These are phyloP conservation scores for Fusarium lyarnte DNA, from an alignment of 2,329 filamentous ascomycete species.

Conservation along the genomic window DNA sequence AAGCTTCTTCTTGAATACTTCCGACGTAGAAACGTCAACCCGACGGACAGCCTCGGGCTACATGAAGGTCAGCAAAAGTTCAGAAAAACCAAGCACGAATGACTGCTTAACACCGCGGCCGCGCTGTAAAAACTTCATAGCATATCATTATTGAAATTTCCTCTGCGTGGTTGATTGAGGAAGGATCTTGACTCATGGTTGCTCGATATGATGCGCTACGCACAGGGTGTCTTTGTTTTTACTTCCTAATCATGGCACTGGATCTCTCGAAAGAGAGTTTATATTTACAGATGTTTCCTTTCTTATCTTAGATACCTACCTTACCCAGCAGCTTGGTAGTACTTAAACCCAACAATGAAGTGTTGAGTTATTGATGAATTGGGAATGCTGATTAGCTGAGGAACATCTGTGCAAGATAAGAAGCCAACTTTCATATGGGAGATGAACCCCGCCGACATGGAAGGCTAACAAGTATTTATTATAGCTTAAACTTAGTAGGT, in stretches of 20 bases:
- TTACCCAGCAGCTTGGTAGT: not conserved
- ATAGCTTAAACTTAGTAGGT: too few species aligned
- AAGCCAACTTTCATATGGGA: not conserved
- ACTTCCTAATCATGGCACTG: not conserved
- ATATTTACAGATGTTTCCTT: not conserved
- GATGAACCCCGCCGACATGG: too few species aligned
- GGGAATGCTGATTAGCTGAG: not conserved
- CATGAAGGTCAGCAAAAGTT: not conserved
- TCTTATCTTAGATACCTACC: not conserved
- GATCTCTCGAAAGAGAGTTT: not conserved
- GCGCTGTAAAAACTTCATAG: not conserved
- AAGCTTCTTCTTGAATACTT: constrained; percentile 10
- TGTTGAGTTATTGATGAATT: not conserved
- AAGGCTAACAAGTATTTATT: not conserved
- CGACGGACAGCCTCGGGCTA: constrained; percentile 1
- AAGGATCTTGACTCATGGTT: not conserved
- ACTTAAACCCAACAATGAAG: not conserved
- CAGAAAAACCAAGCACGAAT: not conserved
- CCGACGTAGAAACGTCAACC: not conserved
- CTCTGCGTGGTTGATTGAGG: not conserved
- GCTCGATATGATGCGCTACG: not conserved
- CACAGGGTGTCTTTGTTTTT: too few species aligned
- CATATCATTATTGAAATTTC: not conserved
- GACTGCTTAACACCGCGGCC: not conserved
- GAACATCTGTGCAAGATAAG: not conserved